A percentile compares a stretch with the other conserved stretches of the same genome.
phyloP scores from a whole-genome alignment of 176 grass and related monocot species.

The Alloteropsis semialata region DNA sequence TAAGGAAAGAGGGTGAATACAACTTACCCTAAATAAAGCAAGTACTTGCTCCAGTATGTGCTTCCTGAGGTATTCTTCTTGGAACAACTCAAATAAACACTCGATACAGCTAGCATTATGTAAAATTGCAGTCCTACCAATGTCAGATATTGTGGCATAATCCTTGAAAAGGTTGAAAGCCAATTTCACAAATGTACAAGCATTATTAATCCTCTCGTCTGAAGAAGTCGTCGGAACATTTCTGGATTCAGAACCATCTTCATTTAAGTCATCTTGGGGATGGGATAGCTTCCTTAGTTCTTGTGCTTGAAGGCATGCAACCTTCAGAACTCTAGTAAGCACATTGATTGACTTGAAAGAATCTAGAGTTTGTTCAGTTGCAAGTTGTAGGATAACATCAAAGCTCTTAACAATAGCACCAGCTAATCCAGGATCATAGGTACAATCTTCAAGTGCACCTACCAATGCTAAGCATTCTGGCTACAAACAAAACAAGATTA shows the following conservation, averaged over 20 bases:
- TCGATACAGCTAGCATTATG: slow-evolving; percentile 76
- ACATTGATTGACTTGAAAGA: slow-evolving; percentile 78
- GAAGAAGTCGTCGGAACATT: slow-evolving; percentile 29
- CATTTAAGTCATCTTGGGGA: slow-evolving; percentile 32
- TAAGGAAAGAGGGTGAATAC: slow-evolving; percentile 13
- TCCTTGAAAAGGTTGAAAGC: slow-evolving; percentile 87
- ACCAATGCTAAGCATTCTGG: slow-evolving; percentile 83
- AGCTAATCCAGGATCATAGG: slow-evolving; percentile 59
- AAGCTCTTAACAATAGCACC: slow-evolving; percentile 84
- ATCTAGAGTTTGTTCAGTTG: slow-evolving; percentile 69
- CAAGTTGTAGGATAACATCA: slow-evolving; percentile 76
- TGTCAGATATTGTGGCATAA: slow-evolving; percentile 70
- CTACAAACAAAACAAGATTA: slow-evolving; percentile 58
- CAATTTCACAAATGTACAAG: slow-evolving; percentile 62
- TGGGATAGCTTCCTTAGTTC: slow-evolving; percentile 58
- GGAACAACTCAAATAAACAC: slow-evolving; percentile 87
- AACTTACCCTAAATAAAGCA: slow-evolving; percentile 76
- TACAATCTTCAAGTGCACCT: slow-evolving; percentile 63
- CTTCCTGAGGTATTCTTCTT: slow-evolving; percentile 80
- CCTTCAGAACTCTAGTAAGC: slow-evolving; percentile 72
- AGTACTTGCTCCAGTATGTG: slow-evolving; percentile 85
- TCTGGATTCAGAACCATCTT: slow-evolving; percentile 41
- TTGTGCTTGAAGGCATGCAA: slow-evolving; percentile 72
- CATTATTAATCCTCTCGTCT: slow-evolving; percentile 39
- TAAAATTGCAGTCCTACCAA: slow-evolving; percentile 65